Conservation (phyloP, 2,329 filamentous ascomycete genomes). For the Beauveria australis region DNA sequence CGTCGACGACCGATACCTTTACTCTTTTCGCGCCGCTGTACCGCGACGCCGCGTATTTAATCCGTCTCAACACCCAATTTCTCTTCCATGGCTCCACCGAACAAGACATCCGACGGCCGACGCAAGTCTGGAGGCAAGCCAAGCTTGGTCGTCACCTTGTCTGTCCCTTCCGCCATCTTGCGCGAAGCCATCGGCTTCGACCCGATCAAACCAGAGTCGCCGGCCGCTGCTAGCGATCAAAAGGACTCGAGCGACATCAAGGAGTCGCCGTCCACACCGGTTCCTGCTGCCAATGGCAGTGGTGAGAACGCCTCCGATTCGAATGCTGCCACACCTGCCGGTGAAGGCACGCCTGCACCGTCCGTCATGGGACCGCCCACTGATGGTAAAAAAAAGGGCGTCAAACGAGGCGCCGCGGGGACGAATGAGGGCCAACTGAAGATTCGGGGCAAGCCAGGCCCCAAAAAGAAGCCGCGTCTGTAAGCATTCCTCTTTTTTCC, state of each 20-base stretch:
- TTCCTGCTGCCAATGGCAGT: conserved; percentile 34
- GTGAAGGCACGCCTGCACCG: conserved; percentile 45
- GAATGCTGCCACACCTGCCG: conserved; percentile 48
- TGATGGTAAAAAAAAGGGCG: conserved; percentile 67
- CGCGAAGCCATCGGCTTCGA: conserved; percentile 39
- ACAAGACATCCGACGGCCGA: conserved; percentile 26
- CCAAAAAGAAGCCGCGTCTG: conserved; percentile 93
- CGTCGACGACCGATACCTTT: neutral
- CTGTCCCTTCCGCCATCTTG: conserved; percentile 41
- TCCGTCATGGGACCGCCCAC: conserved; percentile 51
- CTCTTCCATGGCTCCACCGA: conserved; percentile 25
- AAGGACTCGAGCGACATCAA: conserved; percentile 28
- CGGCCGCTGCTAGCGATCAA: conserved; percentile 31
- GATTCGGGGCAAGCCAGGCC: conserved; percentile 77
- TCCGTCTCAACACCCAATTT: neutral
- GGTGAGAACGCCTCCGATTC: conserved; percentile 53
- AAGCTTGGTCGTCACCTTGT: conserved; percentile 42
- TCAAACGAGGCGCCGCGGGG: conserved; percentile 60
- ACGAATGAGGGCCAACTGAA: conserved; percentile 56
- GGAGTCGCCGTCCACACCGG: conserved; percentile 36
- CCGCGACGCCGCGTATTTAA: neutral
- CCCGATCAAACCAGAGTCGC: conserved; percentile 33
- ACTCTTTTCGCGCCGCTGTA: neutral
- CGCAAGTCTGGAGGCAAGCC: conserved; percentile 31
- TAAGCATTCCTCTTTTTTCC: conserved; percentile 44